These are phyloP conservation scores for Grosmannia penicillata DNA, from an alignment of 2,329 filamentous ascomycete species.

Conservation along the genomic window DNA sequence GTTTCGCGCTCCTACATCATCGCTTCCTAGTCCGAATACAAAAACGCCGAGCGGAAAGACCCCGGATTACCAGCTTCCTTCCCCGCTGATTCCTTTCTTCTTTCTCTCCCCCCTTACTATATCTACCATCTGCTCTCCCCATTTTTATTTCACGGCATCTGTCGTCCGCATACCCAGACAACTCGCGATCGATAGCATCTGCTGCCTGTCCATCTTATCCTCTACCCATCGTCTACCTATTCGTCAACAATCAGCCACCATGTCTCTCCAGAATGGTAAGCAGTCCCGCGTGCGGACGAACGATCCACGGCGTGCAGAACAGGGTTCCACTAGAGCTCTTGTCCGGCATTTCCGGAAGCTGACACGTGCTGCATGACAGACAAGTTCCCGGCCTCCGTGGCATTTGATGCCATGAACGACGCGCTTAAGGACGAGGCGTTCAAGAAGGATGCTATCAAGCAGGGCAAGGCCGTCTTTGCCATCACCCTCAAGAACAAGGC, in stretches of 20 bases:
- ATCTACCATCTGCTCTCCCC: neutral
- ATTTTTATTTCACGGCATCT: neutral
- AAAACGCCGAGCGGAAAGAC: neutral
- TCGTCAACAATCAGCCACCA: neutral
- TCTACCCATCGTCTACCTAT: neutral
- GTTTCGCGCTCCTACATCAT: neutral
- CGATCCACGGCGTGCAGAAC: neutral
- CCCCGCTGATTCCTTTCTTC: neutral
- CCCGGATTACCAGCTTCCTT: neutral
- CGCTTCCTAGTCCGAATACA: neutral
- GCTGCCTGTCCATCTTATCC: neutral
- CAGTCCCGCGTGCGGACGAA: too few relatives aligned
- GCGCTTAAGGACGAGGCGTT: conserved; percentile 58
- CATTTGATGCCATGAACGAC: conserved; percentile 76
- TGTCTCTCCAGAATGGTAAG: conserved; percentile 10
- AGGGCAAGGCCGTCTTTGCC: conserved; percentile 73
- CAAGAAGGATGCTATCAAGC: conserved; percentile 72
- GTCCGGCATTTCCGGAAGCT: neutral
- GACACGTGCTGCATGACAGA: conserved; percentile 26
- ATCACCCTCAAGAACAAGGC: conserved; percentile 83
- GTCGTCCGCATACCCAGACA: neutral
- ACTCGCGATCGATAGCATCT: neutral
- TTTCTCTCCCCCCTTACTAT: neutral
- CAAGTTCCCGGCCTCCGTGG: conserved; percentile 76
- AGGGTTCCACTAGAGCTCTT: neutral